phyloP scores from a whole-genome alignment of 805 yeast species.

The Candida xyloterini region DNA sequence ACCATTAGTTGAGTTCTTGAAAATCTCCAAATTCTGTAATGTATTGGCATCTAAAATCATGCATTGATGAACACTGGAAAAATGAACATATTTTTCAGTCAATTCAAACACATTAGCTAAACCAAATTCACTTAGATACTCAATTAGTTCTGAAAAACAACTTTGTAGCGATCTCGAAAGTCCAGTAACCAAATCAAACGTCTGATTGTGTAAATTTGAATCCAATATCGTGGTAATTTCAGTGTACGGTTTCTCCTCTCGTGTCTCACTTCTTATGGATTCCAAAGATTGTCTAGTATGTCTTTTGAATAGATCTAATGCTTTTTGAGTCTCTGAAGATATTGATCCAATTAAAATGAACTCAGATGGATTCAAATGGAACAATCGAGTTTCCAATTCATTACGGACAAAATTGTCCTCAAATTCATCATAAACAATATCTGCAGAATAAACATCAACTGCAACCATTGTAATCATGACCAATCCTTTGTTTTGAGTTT shows the following conservation, averaged over 20 bases:
- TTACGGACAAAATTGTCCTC: slow-evolving; percentile 53
- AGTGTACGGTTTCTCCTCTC: slow-evolving; percentile 1
- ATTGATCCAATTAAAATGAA: slow-evolving; percentile 47
- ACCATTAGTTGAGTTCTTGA: slow-evolving; percentile 57
- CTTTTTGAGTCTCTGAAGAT: slow-evolving; percentile 33
- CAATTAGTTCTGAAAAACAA: slow-evolving; percentile 43
- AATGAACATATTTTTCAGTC: slow-evolving; percentile 48
- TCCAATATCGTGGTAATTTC: slow-evolving; percentile 13
- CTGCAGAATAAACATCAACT: slow-evolving; percentile 72
- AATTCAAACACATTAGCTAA: slow-evolving; percentile 55
- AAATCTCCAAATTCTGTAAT: slow-evolving; percentile 70
- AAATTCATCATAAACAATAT: slow-evolving; percentile 69
- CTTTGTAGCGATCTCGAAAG: slow-evolving; percentile 14
- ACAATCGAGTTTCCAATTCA: slow-evolving; percentile 69
- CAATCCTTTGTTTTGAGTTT: slow-evolving; percentile 18
- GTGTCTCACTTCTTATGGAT: slow-evolving; percentile 12
- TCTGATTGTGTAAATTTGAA: slow-evolving; percentile 7
- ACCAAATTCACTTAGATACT: slow-evolving; percentile 60
- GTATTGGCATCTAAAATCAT: slow-evolving; percentile 63
- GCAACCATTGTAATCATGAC: slow-evolving; percentile 49
- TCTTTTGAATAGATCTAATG: slow-evolving; percentile 20
- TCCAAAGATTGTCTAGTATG: slow-evolving; percentile 1
- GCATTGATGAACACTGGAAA: slow-evolving; percentile 46
- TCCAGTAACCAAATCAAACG: slow-evolving; percentile 17
- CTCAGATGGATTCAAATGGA: slow-evolving; percentile 77